Evolutionary conservation across 2,329 filamentous ascomycete genomes (phyloP).

Genomic region (Dothideomycetes sp.): DNA sequence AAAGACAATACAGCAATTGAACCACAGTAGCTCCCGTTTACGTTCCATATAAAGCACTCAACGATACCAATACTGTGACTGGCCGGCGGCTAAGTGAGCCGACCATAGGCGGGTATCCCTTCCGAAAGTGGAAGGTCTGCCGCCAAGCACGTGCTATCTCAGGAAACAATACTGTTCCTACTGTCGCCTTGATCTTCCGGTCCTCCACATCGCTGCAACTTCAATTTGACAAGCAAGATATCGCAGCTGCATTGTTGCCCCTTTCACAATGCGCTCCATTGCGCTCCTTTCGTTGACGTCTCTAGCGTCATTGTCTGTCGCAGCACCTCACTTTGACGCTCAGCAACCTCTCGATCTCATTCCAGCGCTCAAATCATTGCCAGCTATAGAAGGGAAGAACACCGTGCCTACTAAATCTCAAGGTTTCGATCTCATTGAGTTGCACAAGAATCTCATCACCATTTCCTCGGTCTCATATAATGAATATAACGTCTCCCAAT

Average conservation of each 20-base stretch:
- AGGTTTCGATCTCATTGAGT: constrained; percentile 45
- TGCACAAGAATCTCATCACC: constrained; percentile 66
- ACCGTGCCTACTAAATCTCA: not conserved
- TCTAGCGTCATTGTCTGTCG: not conserved
- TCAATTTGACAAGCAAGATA: too few species aligned
- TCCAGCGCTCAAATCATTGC: not conserved
- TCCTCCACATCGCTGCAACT: too few species aligned
- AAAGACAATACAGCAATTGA: too few species aligned
- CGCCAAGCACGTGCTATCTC: not conserved
- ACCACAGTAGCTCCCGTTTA: too few species aligned
- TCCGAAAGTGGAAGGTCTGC: not conserved
- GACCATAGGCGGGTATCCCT: too few species aligned
- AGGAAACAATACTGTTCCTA: too few species aligned
- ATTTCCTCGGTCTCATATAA: constrained; percentile 61
- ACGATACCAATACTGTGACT: too few species aligned
- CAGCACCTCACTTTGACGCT: not conserved
- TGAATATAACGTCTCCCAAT: constrained; percentile 58
- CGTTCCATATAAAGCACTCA: too few species aligned
- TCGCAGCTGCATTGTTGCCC: too few species aligned
- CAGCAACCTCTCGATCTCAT: not conserved
- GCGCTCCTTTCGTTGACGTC: not conserved
- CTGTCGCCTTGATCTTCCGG: too few species aligned
- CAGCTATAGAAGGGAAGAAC: constrained; percentile 11
- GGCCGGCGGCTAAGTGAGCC: too few species aligned
- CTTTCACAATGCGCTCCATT: not conserved